Evolutionary conservation across 1,139 yeast genomes (phyloP), one percentile per base, ranked within the genome.

Genomic region (Debaryomyces sp.): DNA sequence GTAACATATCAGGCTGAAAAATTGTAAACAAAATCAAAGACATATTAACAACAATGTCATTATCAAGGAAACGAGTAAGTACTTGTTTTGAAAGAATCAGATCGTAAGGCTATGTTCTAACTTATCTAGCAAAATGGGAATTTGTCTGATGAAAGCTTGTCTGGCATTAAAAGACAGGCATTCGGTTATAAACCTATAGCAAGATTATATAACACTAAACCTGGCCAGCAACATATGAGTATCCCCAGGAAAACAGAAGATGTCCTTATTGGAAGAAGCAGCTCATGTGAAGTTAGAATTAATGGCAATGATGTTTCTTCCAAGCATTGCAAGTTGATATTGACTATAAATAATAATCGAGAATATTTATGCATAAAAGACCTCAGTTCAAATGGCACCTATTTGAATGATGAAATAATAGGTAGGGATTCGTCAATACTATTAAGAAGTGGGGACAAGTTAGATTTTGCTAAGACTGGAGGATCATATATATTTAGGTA

Each of bases 371-470:
- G 78, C 52, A 59, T 85, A 17, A 73, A 80, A 2, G 92, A 87
- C 61, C 57, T 73, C 41, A 84, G 90, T 54, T 71, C 88, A 5
- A 87, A 87, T 60, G 94, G 94, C 1, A 80, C 89, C 0, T 84
- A 71, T 55, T 70, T 87, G 13, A 87, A 87, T 58, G 88, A 82
- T 13, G 78, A 76, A 36, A 61, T 72, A 41, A 59, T 85, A 3
- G 84, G 84, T 0, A 77, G 72, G 41, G 76, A 75, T 12, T 74
- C 78, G 21, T 75, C 73, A 33, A 68, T 70, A 7, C 61, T 85
- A 24, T 61, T 85, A 45, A 76, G 80, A 50, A 81, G 85, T 54
- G 92, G 92, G 3, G 92, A 87, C 61, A 78, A 77, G 52, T 53
- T 87, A 1, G 71, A 76, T 1, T 82, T 87, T 67, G 92, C 91